A percentile compares a stretch with the other conserved stretches of the same genome.
Conservation (phyloP, 1,284 basidiomycete species). For the Sporisorium exsertum region DNA sequence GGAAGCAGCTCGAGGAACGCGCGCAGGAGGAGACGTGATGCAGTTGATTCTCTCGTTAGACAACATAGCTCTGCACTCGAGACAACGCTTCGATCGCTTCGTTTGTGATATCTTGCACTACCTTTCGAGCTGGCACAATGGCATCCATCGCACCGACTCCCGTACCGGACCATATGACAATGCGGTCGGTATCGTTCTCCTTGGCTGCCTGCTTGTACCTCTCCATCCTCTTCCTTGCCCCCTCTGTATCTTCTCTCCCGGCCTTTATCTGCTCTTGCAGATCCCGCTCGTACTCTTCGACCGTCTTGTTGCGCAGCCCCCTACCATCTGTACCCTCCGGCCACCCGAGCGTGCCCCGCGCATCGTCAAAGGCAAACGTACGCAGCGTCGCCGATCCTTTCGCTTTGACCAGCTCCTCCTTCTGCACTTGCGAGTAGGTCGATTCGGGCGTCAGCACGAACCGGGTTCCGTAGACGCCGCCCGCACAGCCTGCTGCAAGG, state of each 20-base stretch:
- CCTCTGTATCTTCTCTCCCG: conserved; percentile 25
- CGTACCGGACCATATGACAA: conserved; percentile 66
- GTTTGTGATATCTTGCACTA: conserved; percentile 46
- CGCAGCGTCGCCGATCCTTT: conserved; percentile 51
- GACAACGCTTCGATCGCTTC: conserved; percentile 41
- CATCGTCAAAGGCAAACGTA: conserved; percentile 65
- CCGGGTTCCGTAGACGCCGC: conserved; percentile 64
- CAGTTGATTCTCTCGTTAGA: not conserved
- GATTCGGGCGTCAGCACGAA: conserved; percentile 65
- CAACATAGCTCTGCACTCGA: conserved; percentile 27
- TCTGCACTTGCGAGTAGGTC: conserved; percentile 57
- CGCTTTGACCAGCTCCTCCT: conserved; percentile 52
- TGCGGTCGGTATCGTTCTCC: conserved; percentile 50
- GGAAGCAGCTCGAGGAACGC: conserved; percentile 45
- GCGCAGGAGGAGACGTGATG: conserved; percentile 19
- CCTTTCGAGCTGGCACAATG: conserved; percentile 48
- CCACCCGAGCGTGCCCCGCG: conserved; percentile 64
- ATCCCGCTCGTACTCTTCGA: conserved; percentile 59
- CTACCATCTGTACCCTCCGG: conserved; percentile 64
- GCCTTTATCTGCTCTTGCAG: conserved; percentile 22
- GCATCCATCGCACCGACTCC: conserved; percentile 59
- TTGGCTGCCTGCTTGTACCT: conserved; percentile 59
- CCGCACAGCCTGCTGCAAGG: conserved; percentile 61
- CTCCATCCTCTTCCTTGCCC: conserved; percentile 41
- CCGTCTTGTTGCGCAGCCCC: conserved; percentile 58